Evolutionary conservation across 2,329 filamentous ascomycete genomes (phyloP), one percentile per base, ranked within the genome.

Genomic region (Lizonia empirigonia): DNA sequence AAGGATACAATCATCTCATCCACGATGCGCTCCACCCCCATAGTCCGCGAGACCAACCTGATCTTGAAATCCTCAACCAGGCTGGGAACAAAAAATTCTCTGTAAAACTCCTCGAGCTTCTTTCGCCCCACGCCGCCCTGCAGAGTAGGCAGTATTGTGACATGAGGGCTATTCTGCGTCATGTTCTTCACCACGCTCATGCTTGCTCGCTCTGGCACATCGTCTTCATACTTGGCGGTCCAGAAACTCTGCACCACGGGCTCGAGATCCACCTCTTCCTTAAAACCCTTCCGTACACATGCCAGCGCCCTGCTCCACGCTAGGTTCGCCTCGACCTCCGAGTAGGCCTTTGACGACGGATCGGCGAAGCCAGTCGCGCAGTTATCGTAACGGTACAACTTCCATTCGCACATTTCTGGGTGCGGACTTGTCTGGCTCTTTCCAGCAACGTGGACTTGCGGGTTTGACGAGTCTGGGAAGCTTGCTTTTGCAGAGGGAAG

Each of bases 1-100:
- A 85, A 85, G 0, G 75, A 76, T 4, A 83, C 62, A 13, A 83
- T 73, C 65, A 85, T 77, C 59, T 85, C 83, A 55, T 85, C 83
- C 2, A 84, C 83, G 2, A 86, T 74, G 2, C 81, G 76, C 61
- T 85, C 81, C 0, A 77, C 73, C 5, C 82, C 83, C 2, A 81
- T 72, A 0, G 82, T 85, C 15, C 83, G 76, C 7, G 78, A 82
- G 7, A 85, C 66, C 7, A 85, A 71, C 13, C 78, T 75, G 26
- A 85, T 78, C 12, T 74, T 74, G 65, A 84, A 77, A 13, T 79
- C 80, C 0, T 79, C 77, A 4, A 83, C 83, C 27, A 82, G 76
- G 26, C 74, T 74, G 1, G 78, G 77, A 6, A 83, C 75, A 67
- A 85, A 85, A 53, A 80, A 80, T 22, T 84, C 77, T 3, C 77